phyloP scores from a whole-genome alignment of 75 land plant genomes.

The Chamaecyparis obtusa region DNA sequence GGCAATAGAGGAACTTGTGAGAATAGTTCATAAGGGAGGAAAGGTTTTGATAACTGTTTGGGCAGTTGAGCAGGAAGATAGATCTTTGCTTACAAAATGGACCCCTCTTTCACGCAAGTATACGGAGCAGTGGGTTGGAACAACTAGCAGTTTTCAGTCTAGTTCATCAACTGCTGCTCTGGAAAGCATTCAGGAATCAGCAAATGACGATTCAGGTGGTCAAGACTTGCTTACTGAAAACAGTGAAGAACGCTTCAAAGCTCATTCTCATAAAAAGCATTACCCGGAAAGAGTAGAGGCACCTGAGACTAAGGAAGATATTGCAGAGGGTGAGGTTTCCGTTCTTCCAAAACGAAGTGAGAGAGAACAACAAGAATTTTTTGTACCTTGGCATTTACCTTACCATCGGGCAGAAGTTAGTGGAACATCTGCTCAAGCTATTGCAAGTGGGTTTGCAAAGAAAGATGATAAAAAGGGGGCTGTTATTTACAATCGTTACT shows the following conservation, averaged over 20 bases:
- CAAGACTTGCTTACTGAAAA: not conserved
- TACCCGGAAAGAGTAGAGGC: not conserved
- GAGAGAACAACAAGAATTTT: conserved; percentile 77
- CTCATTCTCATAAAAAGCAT: not conserved
- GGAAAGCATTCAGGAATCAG: conserved; percentile 67
- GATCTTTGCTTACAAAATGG: conserved; percentile 75
- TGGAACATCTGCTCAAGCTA: conserved; percentile 84
- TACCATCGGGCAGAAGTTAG: conserved; percentile 94
- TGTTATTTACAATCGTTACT: conserved; percentile 93
- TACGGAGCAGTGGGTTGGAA: conserved; percentile 80
- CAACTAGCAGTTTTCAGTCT: conserved; percentile 39
- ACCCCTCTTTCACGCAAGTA: conserved; percentile 77
- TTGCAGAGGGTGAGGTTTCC: not conserved
- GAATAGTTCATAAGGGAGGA: conserved; percentile 76
- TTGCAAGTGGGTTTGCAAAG: conserved; percentile 88
- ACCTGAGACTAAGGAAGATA: not conserved
- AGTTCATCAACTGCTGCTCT: conserved; percentile 34
- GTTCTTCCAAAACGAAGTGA: not conserved
- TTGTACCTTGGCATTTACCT: conserved; percentile 99
- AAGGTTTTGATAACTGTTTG: conserved; percentile 86
- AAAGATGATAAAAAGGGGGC: conserved; percentile 95
- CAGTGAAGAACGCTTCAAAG: not conserved
- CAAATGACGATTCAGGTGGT: conserved; percentile 26
- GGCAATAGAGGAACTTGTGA: conserved; percentile 76
- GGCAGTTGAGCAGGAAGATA: conserved; percentile 98